Percentiles rank a stretch among this genome's conserved stretches.
phyloP scores from a whole-genome alignment of 257 asterid genomes.

The Plectranthus barbatus region DNA sequence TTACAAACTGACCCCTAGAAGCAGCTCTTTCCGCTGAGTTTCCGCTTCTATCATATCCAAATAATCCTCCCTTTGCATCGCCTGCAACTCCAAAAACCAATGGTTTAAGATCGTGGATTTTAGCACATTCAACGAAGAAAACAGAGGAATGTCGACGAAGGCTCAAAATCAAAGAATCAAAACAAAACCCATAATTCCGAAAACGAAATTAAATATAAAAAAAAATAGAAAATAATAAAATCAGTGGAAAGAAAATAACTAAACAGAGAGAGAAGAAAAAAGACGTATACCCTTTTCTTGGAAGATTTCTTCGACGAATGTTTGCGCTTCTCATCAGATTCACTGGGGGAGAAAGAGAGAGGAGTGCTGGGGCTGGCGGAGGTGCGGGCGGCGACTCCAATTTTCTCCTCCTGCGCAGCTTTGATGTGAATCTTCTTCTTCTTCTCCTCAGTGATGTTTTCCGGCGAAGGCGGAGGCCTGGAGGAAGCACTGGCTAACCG shows the following conservation, averaged over 20 bases:
- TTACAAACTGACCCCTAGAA: conserved; percentile 36
- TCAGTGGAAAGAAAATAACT: neutral
- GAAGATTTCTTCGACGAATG: conserved; percentile 16
- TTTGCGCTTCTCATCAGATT: conserved; percentile 40
- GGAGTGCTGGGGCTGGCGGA: conserved; percentile 62
- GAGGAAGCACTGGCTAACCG: neutral
- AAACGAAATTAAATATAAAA: neutral
- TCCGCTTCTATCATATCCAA: conserved; percentile 21
- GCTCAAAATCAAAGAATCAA: conserved; percentile 2
- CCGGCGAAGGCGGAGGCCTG: neutral
- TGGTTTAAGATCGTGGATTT: neutral
- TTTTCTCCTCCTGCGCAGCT: conserved; percentile 11
- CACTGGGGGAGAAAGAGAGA: conserved; percentile 40
- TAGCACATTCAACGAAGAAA: neutral
- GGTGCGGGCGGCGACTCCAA: neutral
- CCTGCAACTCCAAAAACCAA: conserved; percentile 21
- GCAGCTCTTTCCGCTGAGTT: conserved; percentile 21
- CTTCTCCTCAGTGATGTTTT: neutral
- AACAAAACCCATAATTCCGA: neutral
- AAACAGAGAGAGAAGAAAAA: neutral
- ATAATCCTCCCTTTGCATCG: conserved; percentile 28
- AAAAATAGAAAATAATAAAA: too few relatives aligned
- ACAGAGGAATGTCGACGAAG: conserved; percentile 9
- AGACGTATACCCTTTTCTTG: conserved; percentile 42
- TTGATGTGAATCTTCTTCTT: conserved; percentile 16